phyloP scores from a whole-genome alignment of 2,329 filamentous ascomycete genomes.

The Claviceps humidiphila region DNA sequence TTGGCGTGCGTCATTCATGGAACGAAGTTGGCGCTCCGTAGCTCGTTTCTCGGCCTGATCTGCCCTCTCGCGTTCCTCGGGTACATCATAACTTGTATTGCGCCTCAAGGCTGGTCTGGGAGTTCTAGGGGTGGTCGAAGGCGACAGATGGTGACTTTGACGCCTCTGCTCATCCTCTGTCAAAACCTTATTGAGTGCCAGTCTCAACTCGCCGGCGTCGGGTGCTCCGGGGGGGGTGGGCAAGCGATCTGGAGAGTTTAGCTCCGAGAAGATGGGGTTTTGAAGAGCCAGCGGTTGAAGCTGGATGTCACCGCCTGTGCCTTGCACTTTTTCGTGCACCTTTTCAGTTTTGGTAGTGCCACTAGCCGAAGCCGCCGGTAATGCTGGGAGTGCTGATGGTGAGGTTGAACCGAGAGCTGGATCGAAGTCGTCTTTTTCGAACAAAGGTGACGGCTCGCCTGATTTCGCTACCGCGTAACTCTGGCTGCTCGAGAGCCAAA shows the following conservation, averaged over 20 bases:
- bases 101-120: conserved; percentile 27
- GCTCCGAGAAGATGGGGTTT: not conserved
- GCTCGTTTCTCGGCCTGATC: conserved; percentile 25
- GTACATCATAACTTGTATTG: conserved; percentile 29
- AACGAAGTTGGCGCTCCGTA: conserved; percentile 24
- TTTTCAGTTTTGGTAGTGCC: not conserved
- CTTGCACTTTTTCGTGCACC: not conserved
- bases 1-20: conserved; percentile 26
- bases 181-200: conserved; percentile 25
- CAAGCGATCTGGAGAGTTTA: conserved; percentile 9
- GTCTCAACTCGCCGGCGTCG: conserved; percentile 24
- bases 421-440: conserved; percentile 9
- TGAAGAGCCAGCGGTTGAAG: not conserved
- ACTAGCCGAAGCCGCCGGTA: not conserved
- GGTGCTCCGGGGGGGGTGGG: conserved; percentile 21
- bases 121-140: conserved; percentile 7
- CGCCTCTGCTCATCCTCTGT: conserved; percentile 16
- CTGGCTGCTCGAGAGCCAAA: conserved; percentile 20
- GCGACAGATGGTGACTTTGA: conserved; percentile 6
- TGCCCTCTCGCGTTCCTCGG: conserved; percentile 25
- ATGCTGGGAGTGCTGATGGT: not conserved
- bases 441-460: conserved; percentile 3
- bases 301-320: not conserved
- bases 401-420: conserved; percentile 4
- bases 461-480: conserved; percentile 8